Evolutionary conservation across 106 monocot species (phyloP).

Genomic region (Dendrobium huoshanense): DNA sequence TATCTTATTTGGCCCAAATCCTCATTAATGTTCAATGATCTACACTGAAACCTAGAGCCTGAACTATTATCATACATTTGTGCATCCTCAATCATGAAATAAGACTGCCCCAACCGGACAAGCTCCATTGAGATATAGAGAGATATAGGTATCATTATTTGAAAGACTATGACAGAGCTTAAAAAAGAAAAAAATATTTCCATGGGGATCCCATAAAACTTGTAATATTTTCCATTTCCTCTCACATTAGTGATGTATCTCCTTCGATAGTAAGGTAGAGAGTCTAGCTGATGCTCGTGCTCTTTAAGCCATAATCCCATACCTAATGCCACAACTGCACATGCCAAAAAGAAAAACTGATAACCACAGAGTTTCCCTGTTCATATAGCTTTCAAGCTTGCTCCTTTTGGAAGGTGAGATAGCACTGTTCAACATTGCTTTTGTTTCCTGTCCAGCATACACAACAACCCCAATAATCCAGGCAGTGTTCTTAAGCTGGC

Average conservation of each 20-base stretch:
- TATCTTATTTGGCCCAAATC: constrained; percentile 96
- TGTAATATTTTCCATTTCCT: constrained; percentile 64
- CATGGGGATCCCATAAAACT: constrained; percentile 83
- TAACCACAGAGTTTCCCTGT: constrained; percentile 94
- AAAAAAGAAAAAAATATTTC: constrained; percentile 95
- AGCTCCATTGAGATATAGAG: constrained; percentile 97
- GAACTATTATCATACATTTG: constrained; percentile 87
- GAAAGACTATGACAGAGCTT: constrained; percentile 92
- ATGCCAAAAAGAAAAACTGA: constrained; percentile 80
- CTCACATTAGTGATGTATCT: constrained; percentile 61
- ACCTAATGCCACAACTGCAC: constrained; percentile 85
- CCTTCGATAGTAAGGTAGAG: constrained; percentile 77
- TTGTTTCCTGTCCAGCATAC: constrained; percentile 99
- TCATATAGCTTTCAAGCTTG: constrained; percentile 90
- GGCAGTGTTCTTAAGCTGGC: constrained; percentile 90
- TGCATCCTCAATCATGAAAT: constrained; percentile 93
- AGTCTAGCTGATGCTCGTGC: constrained; percentile 57
- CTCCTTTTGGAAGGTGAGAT: constrained; percentile 93
- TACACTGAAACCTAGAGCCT: constrained; percentile 90
- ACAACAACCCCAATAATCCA: constrained; percentile 94
- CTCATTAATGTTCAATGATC: constrained; percentile 98
- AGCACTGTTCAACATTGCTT: constrained; percentile 98
- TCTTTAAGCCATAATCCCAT: constrained; percentile 85
- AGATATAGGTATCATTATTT: constrained; percentile 99
- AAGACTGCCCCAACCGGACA: constrained; percentile 90